Conservation (phyloP, 768 basidiomycete genomes). For the Cystofilobasidium macerans region DNA sequence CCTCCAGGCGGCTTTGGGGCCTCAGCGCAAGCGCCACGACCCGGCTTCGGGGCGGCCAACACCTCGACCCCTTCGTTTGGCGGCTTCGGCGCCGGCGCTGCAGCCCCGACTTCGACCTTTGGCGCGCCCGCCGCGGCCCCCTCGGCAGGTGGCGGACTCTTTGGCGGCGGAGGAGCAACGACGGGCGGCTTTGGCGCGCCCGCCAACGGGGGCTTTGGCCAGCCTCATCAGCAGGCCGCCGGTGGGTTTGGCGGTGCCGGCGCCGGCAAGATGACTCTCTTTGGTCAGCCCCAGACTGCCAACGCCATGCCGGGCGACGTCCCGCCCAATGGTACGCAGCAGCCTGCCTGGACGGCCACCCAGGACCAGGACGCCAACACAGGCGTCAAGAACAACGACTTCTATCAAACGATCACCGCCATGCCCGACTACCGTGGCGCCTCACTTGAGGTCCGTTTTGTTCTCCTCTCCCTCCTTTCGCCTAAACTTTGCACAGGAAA, state of each 20-base stretch:
- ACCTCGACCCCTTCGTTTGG: conserved; percentile 5
- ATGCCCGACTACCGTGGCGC: conserved; percentile 22
- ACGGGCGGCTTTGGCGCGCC: conserved; percentile 20
- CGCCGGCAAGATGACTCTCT: neutral
- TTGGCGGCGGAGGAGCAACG: conserved; percentile 8
- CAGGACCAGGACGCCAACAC: conserved; percentile 21
- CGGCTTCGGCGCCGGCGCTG: neutral
- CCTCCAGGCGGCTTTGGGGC: conserved; percentile 18
- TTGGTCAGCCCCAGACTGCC: conserved; percentile 1
- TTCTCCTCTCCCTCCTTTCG: too few relatives aligned
- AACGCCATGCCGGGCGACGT: conserved; percentile 14
- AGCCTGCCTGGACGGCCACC: conserved; percentile 10
- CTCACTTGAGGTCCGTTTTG: conserved; percentile 15
- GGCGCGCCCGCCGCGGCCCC: neutral
- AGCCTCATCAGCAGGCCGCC: neutral
- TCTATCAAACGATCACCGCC: conserved; percentile 26
- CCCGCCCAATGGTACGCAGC: conserved; percentile 16
- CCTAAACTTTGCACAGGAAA: too few relatives aligned
- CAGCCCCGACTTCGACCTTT: neutral
- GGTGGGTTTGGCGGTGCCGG: conserved; percentile 11
- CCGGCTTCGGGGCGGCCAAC: neutral
- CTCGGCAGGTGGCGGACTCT: conserved; percentile 1
- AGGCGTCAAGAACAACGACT: conserved; percentile 20
- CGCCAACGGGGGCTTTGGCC: conserved; percentile 11
- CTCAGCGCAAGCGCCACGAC: neutral